Base-by-base conservation (phyloP, 495 filamentous ascomycete species). In the Penicillium antarcticum region DNA sequence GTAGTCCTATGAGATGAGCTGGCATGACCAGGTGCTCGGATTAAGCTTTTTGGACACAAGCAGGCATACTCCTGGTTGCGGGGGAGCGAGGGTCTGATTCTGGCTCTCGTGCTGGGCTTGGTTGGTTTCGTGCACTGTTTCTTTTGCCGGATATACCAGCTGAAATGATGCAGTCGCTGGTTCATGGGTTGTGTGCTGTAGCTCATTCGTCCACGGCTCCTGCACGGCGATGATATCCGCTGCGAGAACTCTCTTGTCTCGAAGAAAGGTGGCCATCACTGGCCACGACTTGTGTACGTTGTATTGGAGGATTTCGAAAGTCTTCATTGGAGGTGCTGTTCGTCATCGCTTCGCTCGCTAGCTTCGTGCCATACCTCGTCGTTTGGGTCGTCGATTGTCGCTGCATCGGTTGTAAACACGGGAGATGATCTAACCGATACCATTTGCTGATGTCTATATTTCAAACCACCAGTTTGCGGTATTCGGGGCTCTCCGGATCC, bases 241-340 rank as follows among this genome's bases (percentile, higher is more conserved):
- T 21, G n/a, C 43, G 4, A 40, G 26, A 11, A 53, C 51, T 12
- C 29, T 26, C 2, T 23, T 41, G 17, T 53, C 43, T 36, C 51
- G 17, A 11, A 53, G 51, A 35, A 53, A 47, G 12, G 51, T 45
- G 13, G 51, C 51, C 43, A 53, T 53, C 19, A 42, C 37, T 0
- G 34, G 17, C 51, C 43, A 46, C 36, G 34, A 16, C 19, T 47
- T 47, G 36, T 53, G 35, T 14, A 29, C 43, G 31, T 53, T 53
- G n/a, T 53, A 53, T 35, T 53, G 43, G 17, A 53, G 6, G 14
- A 49, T 49, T 33, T 41, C 13, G 37, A 49, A 49, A 8, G 10
- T 11, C 18, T 49, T 49, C 37, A 41, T 49, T 41, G 46, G 23
- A 14, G 19, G 3, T 19, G 38, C 11, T 13, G 24, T 18, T 52